A percentile compares a stretch with the other conserved stretches of the same genome.
phyloP scores from a whole-genome alignment of 83 land plant genomes.

The Thuja plicata region DNA sequence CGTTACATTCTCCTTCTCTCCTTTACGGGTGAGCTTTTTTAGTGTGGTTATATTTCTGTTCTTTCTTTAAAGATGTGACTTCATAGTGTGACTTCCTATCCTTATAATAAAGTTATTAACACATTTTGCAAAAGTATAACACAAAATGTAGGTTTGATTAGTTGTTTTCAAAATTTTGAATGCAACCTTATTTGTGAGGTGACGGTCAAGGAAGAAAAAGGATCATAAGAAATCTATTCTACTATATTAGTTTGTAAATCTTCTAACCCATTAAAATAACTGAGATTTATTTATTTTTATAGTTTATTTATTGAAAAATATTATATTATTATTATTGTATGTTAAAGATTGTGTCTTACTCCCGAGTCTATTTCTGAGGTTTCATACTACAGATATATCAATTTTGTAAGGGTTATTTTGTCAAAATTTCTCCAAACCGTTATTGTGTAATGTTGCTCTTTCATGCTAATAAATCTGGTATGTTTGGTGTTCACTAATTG shows the following conservation, averaged over 20 bases:
- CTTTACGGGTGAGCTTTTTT: conserved; percentile 55
- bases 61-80: not conserved
- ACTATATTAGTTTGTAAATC: not conserved
- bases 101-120: not conserved
- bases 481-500: too few species aligned
- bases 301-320: not conserved
- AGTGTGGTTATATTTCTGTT: not conserved
- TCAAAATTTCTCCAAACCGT: too few species aligned
- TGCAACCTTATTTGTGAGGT: not conserved
- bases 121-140: not conserved
- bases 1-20: conserved; percentile 92
- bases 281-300: not conserved
- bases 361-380: too few species aligned
- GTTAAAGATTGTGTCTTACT: too few species aligned
- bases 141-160: not conserved
- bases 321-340: too few species aligned
- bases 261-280: not conserved
- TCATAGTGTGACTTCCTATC: too few species aligned
- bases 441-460: too few species aligned
- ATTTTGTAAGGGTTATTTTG: too few species aligned
- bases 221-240: not conserved
- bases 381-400: too few species aligned
- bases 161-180: not conserved
- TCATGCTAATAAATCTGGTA: too few species aligned
- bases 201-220: not conserved